Conservation (phyloP, 352 stramenopile genomes). For the Phytophthora pini region DNA sequence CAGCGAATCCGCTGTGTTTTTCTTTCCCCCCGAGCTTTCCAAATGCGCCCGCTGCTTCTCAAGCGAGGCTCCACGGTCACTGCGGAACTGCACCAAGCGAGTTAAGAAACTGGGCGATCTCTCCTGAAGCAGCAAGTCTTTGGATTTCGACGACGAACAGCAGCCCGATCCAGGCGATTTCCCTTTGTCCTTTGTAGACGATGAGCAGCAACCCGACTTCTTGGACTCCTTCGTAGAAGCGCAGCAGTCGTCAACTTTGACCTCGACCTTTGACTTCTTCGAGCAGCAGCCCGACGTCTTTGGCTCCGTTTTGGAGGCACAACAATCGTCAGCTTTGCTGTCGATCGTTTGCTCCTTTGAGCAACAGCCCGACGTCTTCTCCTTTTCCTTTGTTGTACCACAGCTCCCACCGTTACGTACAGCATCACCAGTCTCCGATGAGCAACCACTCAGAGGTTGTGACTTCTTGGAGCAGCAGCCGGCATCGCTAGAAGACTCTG, state of each 20-base stretch:
- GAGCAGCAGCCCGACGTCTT: constrained; percentile 16
- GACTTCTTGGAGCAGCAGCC: constrained; percentile 7
- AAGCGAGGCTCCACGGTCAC: constrained; percentile 34
- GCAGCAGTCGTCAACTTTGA: constrained; percentile 8
- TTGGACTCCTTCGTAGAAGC: constrained; percentile 14
- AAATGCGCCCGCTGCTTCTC: constrained; percentile 30
- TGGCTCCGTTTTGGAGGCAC: constrained; percentile 6
- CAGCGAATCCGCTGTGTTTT: constrained; percentile 7
- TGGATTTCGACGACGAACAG: constrained; percentile 23
- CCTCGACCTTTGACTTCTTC: constrained; percentile 2
- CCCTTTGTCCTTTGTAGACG: constrained; percentile 10
- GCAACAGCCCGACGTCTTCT: constrained; percentile 16
- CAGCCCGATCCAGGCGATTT: constrained; percentile 21
- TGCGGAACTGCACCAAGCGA: constrained; percentile 49
- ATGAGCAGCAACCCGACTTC: constrained; percentile 19
- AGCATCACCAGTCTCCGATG: too few relatives aligned
- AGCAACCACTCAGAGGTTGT: too few relatives aligned
- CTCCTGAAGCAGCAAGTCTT: constrained; percentile 10
- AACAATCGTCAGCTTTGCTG: constrained; percentile 3
- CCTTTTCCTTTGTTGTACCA: background rate
- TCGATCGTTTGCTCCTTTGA: constrained; percentile 6
- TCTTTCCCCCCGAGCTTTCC: constrained; percentile 17
- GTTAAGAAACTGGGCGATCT: constrained; percentile 46
- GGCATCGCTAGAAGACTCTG: background rate
- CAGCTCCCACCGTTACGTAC: too few relatives aligned